Conservation (phyloP, 2,329 filamentous ascomycete genomes). For the Thelonectria rubi region DNA sequence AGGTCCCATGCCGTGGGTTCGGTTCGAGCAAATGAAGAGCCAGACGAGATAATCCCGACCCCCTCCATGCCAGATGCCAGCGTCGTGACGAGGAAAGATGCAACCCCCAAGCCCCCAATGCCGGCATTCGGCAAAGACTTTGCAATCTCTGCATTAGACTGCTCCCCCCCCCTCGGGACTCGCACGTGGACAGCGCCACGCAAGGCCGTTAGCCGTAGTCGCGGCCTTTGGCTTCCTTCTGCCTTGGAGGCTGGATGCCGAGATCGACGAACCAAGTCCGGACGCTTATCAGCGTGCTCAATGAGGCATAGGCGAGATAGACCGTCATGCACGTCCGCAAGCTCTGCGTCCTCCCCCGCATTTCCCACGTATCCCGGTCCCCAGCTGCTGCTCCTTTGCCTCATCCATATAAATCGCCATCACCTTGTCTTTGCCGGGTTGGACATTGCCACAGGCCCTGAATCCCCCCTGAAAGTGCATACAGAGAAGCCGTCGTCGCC, state of each 20-base stretch:
- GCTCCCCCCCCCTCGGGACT: constrained; percentile 3
- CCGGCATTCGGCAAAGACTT: constrained; percentile 5
- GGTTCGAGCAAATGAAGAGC: background rate
- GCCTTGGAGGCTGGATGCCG: constrained; percentile 7
- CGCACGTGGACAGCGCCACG: constrained; percentile 13
- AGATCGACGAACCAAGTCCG: constrained; percentile 19
- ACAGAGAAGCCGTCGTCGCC: background rate
- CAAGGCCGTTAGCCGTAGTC: background rate
- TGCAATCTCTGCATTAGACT: constrained; percentile 2
- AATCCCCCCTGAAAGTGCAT: no score
- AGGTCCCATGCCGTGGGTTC: background rate
- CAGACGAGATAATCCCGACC: background rate
- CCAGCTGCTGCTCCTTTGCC: background rate
- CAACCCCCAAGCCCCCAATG: background rate
- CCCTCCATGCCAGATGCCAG: background rate
- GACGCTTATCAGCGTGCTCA: constrained; percentile 23
- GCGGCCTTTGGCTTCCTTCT: background rate
- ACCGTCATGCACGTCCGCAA: constrained; percentile 13
- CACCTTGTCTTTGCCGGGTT: background rate
- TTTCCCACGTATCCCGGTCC: constrained; percentile 18
- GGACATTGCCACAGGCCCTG: no score
- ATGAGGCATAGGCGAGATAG: constrained; percentile 15
- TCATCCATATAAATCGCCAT: constrained; percentile 8
- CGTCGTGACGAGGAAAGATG: background rate
- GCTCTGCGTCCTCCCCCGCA: constrained; percentile 23